phyloP scores from a whole-genome alignment of 192 early-diverging fungal genomes.

The Coemansia sp. region DNA sequence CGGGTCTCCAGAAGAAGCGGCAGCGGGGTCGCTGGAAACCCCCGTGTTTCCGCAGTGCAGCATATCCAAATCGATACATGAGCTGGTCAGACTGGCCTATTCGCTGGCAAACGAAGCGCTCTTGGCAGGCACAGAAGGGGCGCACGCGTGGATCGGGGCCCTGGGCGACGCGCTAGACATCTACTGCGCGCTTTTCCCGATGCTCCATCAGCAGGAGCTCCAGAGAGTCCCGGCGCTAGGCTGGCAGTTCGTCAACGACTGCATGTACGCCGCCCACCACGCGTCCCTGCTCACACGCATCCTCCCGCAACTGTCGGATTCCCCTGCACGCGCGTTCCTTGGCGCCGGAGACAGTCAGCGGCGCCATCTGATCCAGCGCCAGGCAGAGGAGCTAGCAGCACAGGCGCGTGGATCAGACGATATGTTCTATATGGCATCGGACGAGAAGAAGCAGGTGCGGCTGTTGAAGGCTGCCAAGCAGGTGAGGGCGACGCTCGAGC shows the following conservation, averaged over 20 bases:
- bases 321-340: neutral
- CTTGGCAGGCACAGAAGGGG: neutral
- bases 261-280: conserved; percentile 47
- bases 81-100: neutral
- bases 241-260: conserved; percentile 47
- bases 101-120: neutral
- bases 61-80: neutral
- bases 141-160: neutral
- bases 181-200: conserved; percentile 20
- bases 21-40: too few relatives aligned
- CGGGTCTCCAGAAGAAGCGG: too few relatives aligned
- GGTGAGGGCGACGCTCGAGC: conserved; percentile 12
- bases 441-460: conserved; percentile 5
- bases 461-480: conserved; percentile 12
- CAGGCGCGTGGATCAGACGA: neutral
- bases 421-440: conserved; percentile 9
- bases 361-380: neutral
- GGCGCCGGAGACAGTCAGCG: conserved; percentile 5
- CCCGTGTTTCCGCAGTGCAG: neutral
- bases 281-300: conserved; percentile 2
- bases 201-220: conserved; percentile 30
- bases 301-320: neutral
- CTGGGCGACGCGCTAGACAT: neutral
- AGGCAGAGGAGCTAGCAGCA: neutral
- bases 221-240: conserved; percentile 27